Percentiles rank a stretch among this genome's conserved stretches.
phyloP scores from a whole-genome alignment of 495 filamentous ascomycete genomes.

The Symbiotaphrina buchneri region DNA sequence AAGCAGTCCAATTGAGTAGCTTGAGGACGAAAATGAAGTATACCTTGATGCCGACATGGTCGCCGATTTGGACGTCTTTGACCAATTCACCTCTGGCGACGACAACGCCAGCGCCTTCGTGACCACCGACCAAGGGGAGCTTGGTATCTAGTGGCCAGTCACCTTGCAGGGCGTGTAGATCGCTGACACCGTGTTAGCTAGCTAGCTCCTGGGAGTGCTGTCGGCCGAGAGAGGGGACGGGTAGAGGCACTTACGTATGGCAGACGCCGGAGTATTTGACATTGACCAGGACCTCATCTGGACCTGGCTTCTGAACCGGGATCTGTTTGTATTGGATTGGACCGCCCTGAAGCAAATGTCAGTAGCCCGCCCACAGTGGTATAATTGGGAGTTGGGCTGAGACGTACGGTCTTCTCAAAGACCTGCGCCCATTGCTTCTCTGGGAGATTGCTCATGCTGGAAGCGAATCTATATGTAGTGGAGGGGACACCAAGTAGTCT shows the following conservation, averaged over 20 bases:
- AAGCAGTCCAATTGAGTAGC: too few relatives aligned
- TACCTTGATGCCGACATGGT: slow-evolving; percentile 57
- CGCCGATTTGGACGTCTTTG: slow-evolving; percentile 50
- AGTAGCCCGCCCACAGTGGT: too few relatives aligned
- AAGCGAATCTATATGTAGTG: too few relatives aligned
- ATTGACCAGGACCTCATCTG: slow-evolving; percentile 79
- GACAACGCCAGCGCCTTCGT: slow-evolving; percentile 71
- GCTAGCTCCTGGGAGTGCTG: too few relatives aligned
- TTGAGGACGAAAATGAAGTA: too few relatives aligned
- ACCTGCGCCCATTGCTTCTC: slow-evolving; percentile 74
- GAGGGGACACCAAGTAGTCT: too few relatives aligned
- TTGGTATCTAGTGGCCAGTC: slow-evolving; percentile 72
- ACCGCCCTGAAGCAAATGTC: too few relatives aligned
- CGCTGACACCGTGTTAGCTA: too few relatives aligned
- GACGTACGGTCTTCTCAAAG: slow-evolving; percentile 48
- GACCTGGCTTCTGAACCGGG: slow-evolving; percentile 50
- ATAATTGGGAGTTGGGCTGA: too few relatives aligned
- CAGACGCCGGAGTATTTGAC: slow-evolving; percentile 87
- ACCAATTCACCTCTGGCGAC: slow-evolving; percentile 59
- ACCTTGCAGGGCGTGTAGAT: slow-evolving; percentile 60
- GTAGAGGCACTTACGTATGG: too few relatives aligned
- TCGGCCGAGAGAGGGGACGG: too few relatives aligned
- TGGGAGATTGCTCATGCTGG: too few relatives aligned
- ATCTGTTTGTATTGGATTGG: slow-evolving; percentile 65
- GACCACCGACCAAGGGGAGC: slow-evolving; percentile 75